These are phyloP conservation scores for Talaromyces sp. DNA, from an alignment of 2,329 filamentous ascomycete genomes.

Conservation along the genomic window DNA sequence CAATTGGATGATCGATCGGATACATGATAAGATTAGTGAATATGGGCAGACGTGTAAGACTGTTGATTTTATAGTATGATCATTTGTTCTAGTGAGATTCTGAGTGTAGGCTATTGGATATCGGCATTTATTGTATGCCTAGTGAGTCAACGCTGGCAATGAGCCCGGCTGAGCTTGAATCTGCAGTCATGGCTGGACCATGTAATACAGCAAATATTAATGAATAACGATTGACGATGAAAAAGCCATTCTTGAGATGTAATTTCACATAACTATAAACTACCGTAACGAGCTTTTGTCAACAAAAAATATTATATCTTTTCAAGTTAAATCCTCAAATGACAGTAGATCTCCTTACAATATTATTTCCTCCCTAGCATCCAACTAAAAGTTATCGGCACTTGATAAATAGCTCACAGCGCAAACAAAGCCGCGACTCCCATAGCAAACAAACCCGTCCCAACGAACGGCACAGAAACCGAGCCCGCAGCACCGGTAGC, in stretches of 20 bases:
- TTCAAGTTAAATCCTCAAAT: neutral
- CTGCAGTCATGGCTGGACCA: neutral
- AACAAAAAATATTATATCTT: too few relatives aligned
- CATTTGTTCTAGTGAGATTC: neutral
- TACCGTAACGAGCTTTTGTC: neutral
- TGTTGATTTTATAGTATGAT: constrained; percentile 6
- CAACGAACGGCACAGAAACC: neutral
- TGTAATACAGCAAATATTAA: neutral
- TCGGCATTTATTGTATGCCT: neutral
- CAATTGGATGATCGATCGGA: constrained; percentile 31
- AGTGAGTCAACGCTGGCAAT: neutral
- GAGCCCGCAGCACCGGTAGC: neutral
- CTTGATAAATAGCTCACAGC: neutral
- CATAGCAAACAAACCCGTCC: neutral
- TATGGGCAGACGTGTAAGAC: constrained; percentile 1
- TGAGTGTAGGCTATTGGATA: neutral
- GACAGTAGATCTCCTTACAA: neutral
- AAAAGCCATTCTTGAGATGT: neutral
- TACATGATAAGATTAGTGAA: constrained; percentile 16
- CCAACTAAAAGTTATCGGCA: too few relatives aligned
- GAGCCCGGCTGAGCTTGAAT: neutral
- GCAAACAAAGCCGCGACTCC: neutral
- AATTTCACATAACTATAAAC: neutral
- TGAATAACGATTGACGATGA: neutral
- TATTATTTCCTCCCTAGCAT: too few relatives aligned